Evolutionary conservation across 2,329 filamentous ascomycete species (phyloP), one percentile per base, ranked within the genome.

Genomic region (Aspergillus unguis): DNA sequence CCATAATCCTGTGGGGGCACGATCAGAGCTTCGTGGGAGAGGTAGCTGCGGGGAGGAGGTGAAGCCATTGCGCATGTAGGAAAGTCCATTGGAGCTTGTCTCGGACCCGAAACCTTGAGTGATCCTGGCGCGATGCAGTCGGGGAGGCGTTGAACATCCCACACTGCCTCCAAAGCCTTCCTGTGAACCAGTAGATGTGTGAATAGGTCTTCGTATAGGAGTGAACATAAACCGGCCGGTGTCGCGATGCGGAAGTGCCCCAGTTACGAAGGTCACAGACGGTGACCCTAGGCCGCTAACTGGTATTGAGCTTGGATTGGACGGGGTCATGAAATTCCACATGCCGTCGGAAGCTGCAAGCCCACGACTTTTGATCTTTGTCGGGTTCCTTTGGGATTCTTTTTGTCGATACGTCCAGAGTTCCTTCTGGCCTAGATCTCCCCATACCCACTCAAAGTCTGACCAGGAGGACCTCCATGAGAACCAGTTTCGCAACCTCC

Each of bases 371-470:
- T 57, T 58, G 23, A 68, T 28, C 37, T 57, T 66, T 8, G 56
- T 54, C 4, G 65, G 66, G 28, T 71, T 10, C 59, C 64, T 65
- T 31, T 55, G 52, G 31, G 41, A 58, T 46, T 48, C 56, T 25
- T 60, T 53, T 31, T 56, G 46, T 2, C 53, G 53, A 37, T 64
- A 63, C 40, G 55, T 56, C 42, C 63, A 44, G 26, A 55, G 48
- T 27, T 61, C 64, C 37, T 62, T 58, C 25, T 67, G 60, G 1
- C 59, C 61, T 8, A 69, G 69, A 58, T 74, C 68, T 72, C 72
- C 74, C 71, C 71, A 75, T 9, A 72, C 61, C 69, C 71, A 72
- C 41, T 55, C 62, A 56, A 72, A 74, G 48, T 72, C 66, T 7
- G 63, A 60, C 50, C 58, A 64, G 3, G 66, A 61, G 3, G 71